Base-by-base conservation (phyloP, 768 basidiomycete genomes). In the Clitopilus passeckerianus region DNA sequence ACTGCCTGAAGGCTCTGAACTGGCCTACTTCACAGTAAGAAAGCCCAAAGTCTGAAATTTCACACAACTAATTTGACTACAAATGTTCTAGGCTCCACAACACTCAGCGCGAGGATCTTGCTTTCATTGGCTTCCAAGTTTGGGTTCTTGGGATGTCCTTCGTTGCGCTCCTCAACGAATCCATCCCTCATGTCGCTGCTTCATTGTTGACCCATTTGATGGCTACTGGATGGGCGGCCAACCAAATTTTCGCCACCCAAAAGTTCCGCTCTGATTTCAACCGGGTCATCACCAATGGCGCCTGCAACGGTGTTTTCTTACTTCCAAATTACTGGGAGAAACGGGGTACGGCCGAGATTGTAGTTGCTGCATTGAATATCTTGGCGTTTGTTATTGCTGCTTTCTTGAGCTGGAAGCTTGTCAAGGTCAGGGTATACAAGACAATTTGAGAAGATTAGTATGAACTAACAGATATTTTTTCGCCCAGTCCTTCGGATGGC, bases 61-160 rank as follows among this genome's bases (percentile, higher is more conserved):
- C 59, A 59, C 57, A 6, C 23, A 15, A 53, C 15, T 41, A n/a
- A 41, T 2, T 2, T 41, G n/a, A 14, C 37, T n/a, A n/a, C n/a
- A n/a, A n/a, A n/a, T n/a, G n/a, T n/a, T n/a, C 12, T 61, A 91
- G 89, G 22, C 78, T 93, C 56, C 75, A 76, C 56, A 82, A 90
- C 67, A 90, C 89, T 27, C 82, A 89, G 68, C 85, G 90, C 24
- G 89, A 91, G 66, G 91, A 93, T 68, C 72, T 90, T 60, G 80
- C 86, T 10, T 91, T 91, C 71, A 85, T 92, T 41, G 78, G 80
- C 6, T 93, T 91, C 74, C 89, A 92, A 64, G 73, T 90, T 57
- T 93, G 91, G 90, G 84, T 90, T 6, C 74, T 91, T 15, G 88
- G 86, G 30, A 87, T 91, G 86, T 90, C 89, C 10, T 59, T 87